Evolutionary conservation across 1,139 yeast genomes (phyloP).

Genomic region (Yamadazyma membranifaciens): DNA sequence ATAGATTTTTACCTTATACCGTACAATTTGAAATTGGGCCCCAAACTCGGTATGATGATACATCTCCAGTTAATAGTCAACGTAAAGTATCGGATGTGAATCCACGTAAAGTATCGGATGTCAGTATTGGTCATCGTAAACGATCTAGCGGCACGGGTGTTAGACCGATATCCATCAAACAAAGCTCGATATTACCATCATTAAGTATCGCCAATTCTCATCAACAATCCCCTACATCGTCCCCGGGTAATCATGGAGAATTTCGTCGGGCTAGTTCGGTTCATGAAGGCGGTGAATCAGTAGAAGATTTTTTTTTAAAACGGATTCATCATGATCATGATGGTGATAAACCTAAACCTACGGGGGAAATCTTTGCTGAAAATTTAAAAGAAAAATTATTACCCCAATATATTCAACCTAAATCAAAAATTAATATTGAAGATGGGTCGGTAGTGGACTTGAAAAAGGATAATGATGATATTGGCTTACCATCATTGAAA

Average conservation of each 20-base stretch:
- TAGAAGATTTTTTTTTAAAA: slow-evolving; percentile 31
- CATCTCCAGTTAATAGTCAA: slow-evolving; percentile 1
- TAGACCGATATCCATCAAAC: slow-evolving; percentile 14
- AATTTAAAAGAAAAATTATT: slow-evolving; percentile 13
- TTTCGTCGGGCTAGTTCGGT: slow-evolving; percentile 4
- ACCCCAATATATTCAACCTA: slow-evolving; percentile 50
- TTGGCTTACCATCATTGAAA: slow-evolving; percentile 41
- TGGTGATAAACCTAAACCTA: slow-evolving; percentile 6
- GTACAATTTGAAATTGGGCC: slow-evolving; percentile 61
- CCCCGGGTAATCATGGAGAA: slow-evolving; percentile 13
- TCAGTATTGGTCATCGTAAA: neutral
- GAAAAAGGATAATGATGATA: slow-evolving; percentile 28
- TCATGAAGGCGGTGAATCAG: slow-evolving; percentile 10
- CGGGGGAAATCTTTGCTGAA: slow-evolving; percentile 15
- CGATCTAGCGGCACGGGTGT: slow-evolving; percentile 11
- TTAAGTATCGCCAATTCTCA: slow-evolving; percentile 19
- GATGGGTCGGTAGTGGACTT: slow-evolving; percentile 41
- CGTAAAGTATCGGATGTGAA: neutral
- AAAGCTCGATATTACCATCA: slow-evolving; percentile 22
- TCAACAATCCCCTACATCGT: slow-evolving; percentile 19
- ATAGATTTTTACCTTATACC: slow-evolving; percentile 68
- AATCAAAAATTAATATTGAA: slow-evolving; percentile 29
- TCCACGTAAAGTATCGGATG: neutral
- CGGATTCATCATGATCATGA: slow-evolving; percentile 11
- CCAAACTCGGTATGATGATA: slow-evolving; percentile 9